phyloP scores from a whole-genome alignment of 331 rosid species.

The Stylosanthes scabra region DNA sequence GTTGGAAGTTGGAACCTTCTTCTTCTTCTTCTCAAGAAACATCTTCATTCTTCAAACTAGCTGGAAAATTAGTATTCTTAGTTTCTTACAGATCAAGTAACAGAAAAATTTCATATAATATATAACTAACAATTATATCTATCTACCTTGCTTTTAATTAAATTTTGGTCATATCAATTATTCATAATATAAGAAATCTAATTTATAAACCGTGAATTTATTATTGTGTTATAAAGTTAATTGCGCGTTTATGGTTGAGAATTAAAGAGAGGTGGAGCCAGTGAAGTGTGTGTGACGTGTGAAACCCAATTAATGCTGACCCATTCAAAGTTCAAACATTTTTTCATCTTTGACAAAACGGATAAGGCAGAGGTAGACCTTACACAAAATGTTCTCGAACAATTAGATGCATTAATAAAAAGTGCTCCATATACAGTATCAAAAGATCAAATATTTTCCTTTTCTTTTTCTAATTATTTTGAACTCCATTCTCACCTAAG shows the following conservation, averaged over 20 bases:
- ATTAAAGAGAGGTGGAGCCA: background rate
- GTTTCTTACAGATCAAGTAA: background rate
- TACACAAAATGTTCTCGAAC: background rate
- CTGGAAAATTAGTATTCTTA: background rate
- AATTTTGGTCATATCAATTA: no score
- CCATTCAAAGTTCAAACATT: background rate
- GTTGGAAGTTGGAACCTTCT: background rate
- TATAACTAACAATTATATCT: background rate
- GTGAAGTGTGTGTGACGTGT: background rate
- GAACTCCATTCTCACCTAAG: no score
- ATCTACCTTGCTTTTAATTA: no score
- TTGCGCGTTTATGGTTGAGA: background rate
- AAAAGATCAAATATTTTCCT: no score
- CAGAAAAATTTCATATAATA: background rate
- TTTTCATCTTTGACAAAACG: background rate
- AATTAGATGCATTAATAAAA: background rate
- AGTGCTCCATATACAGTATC: no score
- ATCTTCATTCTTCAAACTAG: background rate
- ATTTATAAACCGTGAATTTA: no score
- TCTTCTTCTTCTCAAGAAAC: background rate
- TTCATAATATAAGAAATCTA: no score
- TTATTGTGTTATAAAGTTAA: background rate
- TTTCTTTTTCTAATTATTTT: background rate
- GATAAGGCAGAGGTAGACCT: background rate
- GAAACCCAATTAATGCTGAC: background rate